Conservation (phyloP, 305 asterid species). For the Andrographis paniculata region DNA sequence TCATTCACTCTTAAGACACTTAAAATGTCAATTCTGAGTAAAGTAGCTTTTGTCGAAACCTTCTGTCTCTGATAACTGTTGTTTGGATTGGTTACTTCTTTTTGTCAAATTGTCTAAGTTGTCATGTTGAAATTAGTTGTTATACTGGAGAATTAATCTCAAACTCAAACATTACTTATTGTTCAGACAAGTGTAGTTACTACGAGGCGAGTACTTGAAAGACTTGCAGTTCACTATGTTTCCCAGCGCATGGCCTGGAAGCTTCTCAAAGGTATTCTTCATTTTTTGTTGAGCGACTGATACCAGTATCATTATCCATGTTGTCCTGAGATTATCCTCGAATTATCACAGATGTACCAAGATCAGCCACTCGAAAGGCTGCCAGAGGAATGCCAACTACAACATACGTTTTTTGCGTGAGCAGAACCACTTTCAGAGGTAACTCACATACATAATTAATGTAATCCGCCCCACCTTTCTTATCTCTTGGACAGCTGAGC, state of each 20-base stretch:
- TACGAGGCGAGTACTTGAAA: conserved; percentile 74
- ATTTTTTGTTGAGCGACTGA: conserved; percentile 4
- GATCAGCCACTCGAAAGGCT: conserved; percentile 84
- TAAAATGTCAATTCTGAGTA: too few relatives aligned
- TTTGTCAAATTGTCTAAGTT: not conserved
- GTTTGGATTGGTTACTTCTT: not conserved
- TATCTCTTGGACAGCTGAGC: not conserved
- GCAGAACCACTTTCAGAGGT: conserved; percentile 90
- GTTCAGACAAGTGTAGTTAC: conserved; percentile 67
- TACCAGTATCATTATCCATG: not conserved
- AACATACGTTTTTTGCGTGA: conserved; percentile 43
- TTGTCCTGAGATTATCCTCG: conserved; percentile 6
- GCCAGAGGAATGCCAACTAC: conserved; percentile 51
- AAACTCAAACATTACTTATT: conserved; percentile 10
- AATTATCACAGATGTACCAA: conserved; percentile 55
- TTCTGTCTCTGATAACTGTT: not conserved
- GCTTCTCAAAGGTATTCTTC: conserved; percentile 73
- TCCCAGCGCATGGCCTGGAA: conserved; percentile 93
- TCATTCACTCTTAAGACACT: too few relatives aligned
- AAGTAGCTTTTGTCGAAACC: too few relatives aligned
- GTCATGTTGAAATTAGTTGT: not conserved
- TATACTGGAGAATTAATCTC: conserved; percentile 5
- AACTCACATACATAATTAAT: conserved; percentile 1
- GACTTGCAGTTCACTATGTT: conserved; percentile 70
- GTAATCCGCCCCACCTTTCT: not conserved